Evolutionary conservation across 1,284 basidiomycete genomes (phyloP).

Genomic region (Rhodotorula mucilaginosa): DNA sequence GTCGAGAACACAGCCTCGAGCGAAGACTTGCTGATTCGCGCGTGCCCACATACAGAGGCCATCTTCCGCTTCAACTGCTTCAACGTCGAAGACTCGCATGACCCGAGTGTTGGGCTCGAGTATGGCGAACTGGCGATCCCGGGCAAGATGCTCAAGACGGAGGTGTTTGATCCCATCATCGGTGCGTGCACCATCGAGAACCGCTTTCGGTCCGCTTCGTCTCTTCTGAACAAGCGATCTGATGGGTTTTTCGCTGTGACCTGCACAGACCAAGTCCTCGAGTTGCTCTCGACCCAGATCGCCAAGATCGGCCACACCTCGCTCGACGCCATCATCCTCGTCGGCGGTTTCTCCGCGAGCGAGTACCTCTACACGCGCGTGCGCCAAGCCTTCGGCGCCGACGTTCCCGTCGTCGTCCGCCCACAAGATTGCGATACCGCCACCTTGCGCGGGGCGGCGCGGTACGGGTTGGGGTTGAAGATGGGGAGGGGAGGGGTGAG

Average conservation of each 20-base stretch:
- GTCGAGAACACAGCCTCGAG: constrained; percentile 49
- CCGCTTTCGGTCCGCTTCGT: too few relatives aligned
- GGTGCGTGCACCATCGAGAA: constrained; percentile 31
- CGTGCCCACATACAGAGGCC: constrained; percentile 41
- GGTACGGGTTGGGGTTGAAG: constrained; percentile 65
- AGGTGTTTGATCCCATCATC: constrained; percentile 74
- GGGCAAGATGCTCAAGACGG: constrained; percentile 66
- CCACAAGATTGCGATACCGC: constrained; percentile 80
- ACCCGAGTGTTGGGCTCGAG: constrained; percentile 66
- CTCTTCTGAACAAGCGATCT: too few relatives aligned
- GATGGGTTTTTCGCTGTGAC: neutral
- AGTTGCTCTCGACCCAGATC: constrained; percentile 70
- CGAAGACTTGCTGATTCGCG: constrained; percentile 69
- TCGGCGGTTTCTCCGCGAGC: constrained; percentile 78
- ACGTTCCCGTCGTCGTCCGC: constrained; percentile 67
- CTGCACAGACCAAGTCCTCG: constrained; percentile 58
- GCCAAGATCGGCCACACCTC: constrained; percentile 58
- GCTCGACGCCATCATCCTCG: constrained; percentile 72
- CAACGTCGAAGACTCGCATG: constrained; percentile 52
- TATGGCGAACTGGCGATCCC: constrained; percentile 76
- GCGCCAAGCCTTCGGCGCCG: constrained; percentile 62
- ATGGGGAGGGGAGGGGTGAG: constrained; percentile 63
- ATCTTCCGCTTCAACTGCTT: constrained; percentile 66
- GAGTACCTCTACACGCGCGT: constrained; percentile 73
- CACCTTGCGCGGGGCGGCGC: constrained; percentile 72